Evolutionary conservation across 768 basidiomycete genomes (phyloP).

Genomic region (Melanogaster broomeanus): DNA sequence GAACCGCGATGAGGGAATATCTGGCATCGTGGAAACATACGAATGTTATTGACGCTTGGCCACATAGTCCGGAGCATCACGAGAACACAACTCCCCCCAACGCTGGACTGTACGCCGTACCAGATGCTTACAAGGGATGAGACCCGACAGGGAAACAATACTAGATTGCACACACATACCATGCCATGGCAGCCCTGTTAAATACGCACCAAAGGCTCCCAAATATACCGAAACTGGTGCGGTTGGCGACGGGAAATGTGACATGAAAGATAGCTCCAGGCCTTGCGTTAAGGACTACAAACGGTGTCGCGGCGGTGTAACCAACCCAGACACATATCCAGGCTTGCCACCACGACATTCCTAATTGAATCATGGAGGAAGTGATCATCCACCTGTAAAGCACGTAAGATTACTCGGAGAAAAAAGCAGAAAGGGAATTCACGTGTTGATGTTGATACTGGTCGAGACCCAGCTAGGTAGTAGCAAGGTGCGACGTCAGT

Average conservation of each 20-base stretch:
- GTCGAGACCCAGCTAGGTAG: constrained; percentile 87
- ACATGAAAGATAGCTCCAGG: constrained; percentile 78
- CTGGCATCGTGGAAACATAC: too few species aligned
- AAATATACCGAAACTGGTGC: constrained; percentile 76
- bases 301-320: constrained; percentile 59
- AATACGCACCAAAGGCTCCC: constrained; percentile 81
- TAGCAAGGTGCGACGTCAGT: too few species aligned
- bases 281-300: constrained; percentile 76
- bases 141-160: constrained; percentile 13
- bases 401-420: too few species aligned
- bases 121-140: constrained; percentile 50
- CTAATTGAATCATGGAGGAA: constrained; percentile 71
- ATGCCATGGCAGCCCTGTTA: constrained; percentile 72
- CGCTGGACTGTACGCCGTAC: constrained; percentile 81
- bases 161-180: constrained; percentile 44
- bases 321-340: constrained; percentile 79
- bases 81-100: constrained; percentile 75
- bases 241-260: constrained; percentile 71
- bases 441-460: constrained; percentile 79
- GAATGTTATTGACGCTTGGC: constrained; percentile 69
- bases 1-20: too few species aligned
- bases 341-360: constrained; percentile 83
- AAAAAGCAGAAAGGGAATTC: constrained; percentile 26
- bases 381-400: constrained; percentile 84
- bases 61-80: constrained; percentile 77